Evolutionary conservation across 2,329 filamentous ascomycete genomes (phyloP).

Genomic region (Elsinoe perseae): DNA sequence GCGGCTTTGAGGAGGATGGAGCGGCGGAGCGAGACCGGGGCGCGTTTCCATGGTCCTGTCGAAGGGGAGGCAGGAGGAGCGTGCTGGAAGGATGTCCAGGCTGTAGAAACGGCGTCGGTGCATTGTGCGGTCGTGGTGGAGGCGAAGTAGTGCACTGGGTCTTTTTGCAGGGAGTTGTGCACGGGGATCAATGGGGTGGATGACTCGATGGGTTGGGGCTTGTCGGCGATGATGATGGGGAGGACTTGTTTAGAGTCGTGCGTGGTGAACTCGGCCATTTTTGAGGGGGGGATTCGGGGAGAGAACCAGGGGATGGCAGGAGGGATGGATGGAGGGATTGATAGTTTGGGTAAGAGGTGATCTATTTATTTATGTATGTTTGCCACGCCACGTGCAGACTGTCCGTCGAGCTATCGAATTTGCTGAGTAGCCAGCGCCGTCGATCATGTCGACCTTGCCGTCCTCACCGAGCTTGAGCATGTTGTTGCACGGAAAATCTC

Average conservation of each 20-base stretch:
- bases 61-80: constrained; percentile 16
- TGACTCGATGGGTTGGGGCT: neutral
- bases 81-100: constrained; percentile 25
- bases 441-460: constrained; percentile 7
- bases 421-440: constrained; percentile 1
- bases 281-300: neutral
- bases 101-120: constrained; percentile 24
- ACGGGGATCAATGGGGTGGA: neutral
- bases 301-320: neutral
- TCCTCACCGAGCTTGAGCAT: neutral
- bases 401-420: constrained; percentile 1
- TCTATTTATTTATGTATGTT: neutral
- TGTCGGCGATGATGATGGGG: constrained; percentile 12
- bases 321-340: neutral
- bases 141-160: constrained; percentile 26
- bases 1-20: constrained; percentile 27
- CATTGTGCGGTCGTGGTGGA: constrained; percentile 21
- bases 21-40: constrained; percentile 24
- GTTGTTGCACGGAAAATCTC: constrained; percentile 11
- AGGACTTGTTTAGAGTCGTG: constrained; percentile 6
- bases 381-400: neutral
- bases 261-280: constrained; percentile 2
- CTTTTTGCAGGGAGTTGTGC: neutral
- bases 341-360: neutral
- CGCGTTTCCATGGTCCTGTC: constrained; percentile 24